Conservation (phyloP, 805 yeast species). For the Metschnikowia lochheadii region DNA sequence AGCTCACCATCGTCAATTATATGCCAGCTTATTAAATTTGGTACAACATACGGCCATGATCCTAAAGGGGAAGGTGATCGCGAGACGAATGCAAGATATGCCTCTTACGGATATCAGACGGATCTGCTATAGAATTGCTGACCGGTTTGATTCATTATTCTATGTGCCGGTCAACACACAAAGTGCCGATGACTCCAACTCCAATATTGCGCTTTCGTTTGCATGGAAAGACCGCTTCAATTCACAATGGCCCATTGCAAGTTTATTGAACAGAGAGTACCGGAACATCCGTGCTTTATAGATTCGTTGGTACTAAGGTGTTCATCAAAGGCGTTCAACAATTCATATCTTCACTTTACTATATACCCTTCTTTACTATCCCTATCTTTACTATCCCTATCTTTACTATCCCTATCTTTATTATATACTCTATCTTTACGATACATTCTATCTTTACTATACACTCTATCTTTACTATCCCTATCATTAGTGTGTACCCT, state of each 20-base stretch:
- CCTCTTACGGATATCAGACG: slow-evolving; percentile 26
- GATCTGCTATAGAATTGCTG: slow-evolving; percentile 23
- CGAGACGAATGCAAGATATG: slow-evolving; percentile 14
- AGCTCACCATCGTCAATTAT: slow-evolving; percentile 8
- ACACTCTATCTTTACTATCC: no score
- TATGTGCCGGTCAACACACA: slow-evolving; percentile 20
- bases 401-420: no score
- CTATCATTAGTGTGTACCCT: no score
- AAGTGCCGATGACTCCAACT: slow-evolving; percentile 5
- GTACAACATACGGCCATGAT: slow-evolving; percentile 10
- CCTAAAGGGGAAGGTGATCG: slow-evolving; percentile 5
- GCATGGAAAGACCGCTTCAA: slow-evolving; percentile 23
- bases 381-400: no score
- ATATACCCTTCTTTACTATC: no score
- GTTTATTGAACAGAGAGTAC: slow-evolving; percentile 18
- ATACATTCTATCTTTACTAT: no score
- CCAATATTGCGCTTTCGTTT: slow-evolving; percentile 12
- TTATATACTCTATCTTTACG: no score
- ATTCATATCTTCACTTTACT: no score
- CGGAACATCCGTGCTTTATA: background rate
- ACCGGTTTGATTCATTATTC: slow-evolving; percentile 21
- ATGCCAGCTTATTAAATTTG: slow-evolving; percentile 5
- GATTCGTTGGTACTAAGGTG: no score
- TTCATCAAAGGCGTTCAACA: no score
- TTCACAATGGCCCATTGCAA: slow-evolving; percentile 27